A percentile compares a stretch with the other conserved stretches of the same genome.
Conservation (phyloP, 441 rosid species). For the Populus hybrid region DNA sequence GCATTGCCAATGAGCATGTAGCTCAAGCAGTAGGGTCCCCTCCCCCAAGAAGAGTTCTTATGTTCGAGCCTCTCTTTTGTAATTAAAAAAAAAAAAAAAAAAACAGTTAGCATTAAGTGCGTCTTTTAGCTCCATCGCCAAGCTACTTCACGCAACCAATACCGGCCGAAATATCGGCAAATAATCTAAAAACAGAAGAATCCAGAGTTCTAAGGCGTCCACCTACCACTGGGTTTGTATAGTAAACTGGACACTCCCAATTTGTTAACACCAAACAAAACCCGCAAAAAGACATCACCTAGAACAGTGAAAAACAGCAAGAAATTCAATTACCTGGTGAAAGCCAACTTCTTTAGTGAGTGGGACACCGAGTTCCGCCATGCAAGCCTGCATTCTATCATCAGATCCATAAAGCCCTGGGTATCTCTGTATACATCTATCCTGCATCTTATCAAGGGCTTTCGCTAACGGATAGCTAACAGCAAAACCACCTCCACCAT, state of each 20-base stretch:
- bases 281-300: neutral
- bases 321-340: constrained; percentile 66
- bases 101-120: neutral
- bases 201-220: neutral
- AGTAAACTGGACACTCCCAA: neutral
- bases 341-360: constrained; percentile 97
- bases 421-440: constrained; percentile 75
- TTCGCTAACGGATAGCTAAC: constrained; percentile 85
- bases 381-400: constrained; percentile 97
- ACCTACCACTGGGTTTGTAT: neutral
- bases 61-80: too few species aligned
- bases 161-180: neutral
- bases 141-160: neutral
- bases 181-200: neutral
- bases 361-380: constrained; percentile 99
- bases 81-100: too few species aligned
- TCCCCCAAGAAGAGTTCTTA: too few species aligned
- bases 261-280: neutral
- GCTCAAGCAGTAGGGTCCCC: too few species aligned
- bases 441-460: constrained; percentile 83
- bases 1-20: too few species aligned
- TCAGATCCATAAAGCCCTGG: constrained; percentile 96
- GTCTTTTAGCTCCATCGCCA: neutral
- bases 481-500: constrained; percentile 99
- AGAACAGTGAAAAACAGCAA: neutral